Base-by-base conservation (phyloP, 176 grass and related monocot genomes). In the Aegilops longissima region DNA sequence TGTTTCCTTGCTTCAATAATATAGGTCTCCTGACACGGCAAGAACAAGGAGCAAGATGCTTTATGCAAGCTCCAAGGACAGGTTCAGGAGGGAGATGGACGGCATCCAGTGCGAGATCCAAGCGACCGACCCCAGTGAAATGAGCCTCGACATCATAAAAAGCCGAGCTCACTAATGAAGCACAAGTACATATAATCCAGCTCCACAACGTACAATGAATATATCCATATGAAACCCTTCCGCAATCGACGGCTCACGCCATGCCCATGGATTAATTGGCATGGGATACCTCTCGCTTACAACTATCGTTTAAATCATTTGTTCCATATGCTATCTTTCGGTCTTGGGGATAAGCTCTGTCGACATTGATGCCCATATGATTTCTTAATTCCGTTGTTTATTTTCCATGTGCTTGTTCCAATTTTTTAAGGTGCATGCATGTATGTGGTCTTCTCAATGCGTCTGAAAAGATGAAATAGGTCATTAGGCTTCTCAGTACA, bases 51-150 rank as follows among this genome's bases (percentile, higher is more conserved):
- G 89, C 80, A 90, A 90, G 84, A 90, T 90, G 89, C 73, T 90
- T 75, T 90, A 90, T 58, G 89, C 89, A 4, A 90, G 89, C 84
- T 90, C 89, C 73, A 90, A 90, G 89, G 89, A 90, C 80, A 90
- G 89, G 90, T 91, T 91, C 82, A 91, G 90, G 70, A 81, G 90
- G 82, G 90, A 91, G 82, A 86, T 91, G 76, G 90, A 91, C 30
- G 90, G 86, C 51, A 91, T 91, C 82, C 90, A 91, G 31, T 87
- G 85, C 24, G 90, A 91, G 90, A 91, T 91, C 29, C 90, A 91
- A 82, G 90, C 90, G 77, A 91, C 90, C 9, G 90, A 91, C 35
- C 90, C 90, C 39, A 88, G 90, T 31, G 86, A 91, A 71, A 91
- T 91, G 90, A 91, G 90, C 86, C 86, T 91, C 23, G 90, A 91